These are phyloP conservation scores for Phytophthora rubi DNA, from an alignment of 352 stramenopile species.

Conservation along the genomic window DNA sequence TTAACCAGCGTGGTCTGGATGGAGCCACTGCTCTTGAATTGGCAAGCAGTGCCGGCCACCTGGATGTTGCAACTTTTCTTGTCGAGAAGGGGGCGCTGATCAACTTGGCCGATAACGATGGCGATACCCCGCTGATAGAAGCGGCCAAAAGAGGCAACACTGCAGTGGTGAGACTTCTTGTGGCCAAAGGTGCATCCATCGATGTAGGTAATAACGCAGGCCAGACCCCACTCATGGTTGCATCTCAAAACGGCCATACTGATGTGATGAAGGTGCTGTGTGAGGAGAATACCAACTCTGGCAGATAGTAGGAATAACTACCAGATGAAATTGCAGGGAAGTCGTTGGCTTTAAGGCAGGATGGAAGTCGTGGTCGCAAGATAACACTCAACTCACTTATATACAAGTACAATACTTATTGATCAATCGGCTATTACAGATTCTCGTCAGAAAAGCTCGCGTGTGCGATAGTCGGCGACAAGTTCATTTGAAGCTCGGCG, in stretches of 20 bases:
- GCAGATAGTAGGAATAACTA: too few relatives aligned
- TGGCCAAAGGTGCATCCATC: not conserved
- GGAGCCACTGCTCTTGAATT: not conserved
- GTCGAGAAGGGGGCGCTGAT: not conserved
- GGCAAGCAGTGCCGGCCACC: not conserved
- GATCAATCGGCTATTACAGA: too few relatives aligned
- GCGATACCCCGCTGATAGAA: conserved; percentile 1
- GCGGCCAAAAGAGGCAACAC: not conserved
- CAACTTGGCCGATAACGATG: not conserved
- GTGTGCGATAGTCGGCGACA: conserved; percentile 25
- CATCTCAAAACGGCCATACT: not conserved
- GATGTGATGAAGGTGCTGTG: conserved; percentile 1
- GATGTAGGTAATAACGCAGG: conserved; percentile 3
- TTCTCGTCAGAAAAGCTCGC: not conserved
- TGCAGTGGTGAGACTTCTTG: not conserved
- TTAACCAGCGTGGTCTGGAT: not conserved
- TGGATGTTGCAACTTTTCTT: not conserved
- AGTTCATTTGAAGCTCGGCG: conserved; percentile 31
- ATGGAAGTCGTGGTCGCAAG: too few relatives aligned
- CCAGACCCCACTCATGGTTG: conserved; percentile 11
- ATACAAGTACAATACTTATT: not conserved
- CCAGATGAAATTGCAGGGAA: too few relatives aligned
- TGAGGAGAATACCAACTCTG: too few relatives aligned
- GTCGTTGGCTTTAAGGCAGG: too few relatives aligned
- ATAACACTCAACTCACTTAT: too few relatives aligned